These are phyloP conservation scores for Adansonia gregorii DNA, from an alignment of 441 rosid genomes.

Conservation along the genomic window DNA sequence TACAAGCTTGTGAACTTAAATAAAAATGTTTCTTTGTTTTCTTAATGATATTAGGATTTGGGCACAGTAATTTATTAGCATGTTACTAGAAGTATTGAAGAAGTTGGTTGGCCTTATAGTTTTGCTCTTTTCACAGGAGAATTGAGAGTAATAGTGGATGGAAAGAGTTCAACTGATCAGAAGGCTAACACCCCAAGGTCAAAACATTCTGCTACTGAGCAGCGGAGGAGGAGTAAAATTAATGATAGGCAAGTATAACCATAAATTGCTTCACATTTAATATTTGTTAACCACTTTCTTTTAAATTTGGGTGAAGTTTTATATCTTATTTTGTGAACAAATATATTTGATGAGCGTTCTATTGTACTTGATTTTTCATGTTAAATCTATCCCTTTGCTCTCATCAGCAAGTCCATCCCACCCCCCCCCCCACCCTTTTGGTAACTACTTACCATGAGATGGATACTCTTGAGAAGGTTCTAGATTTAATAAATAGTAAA, in stretches of 20 bases:
- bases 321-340: neutral
- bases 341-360: neutral
- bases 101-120: neutral
- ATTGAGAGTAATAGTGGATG: constrained; percentile 65
- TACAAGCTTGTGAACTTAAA: neutral
- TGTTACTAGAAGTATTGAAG: neutral
- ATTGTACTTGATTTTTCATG: neutral
- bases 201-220: constrained; percentile 98
- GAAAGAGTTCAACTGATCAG: constrained; percentile 65
- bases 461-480: neutral
- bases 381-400: neutral
- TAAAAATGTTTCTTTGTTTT: neutral
- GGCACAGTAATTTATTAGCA: neutral
- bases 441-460: neutral
- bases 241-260: constrained; percentile 69
- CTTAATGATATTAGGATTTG: neutral
- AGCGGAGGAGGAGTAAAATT: constrained; percentile 94
- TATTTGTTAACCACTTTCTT: neutral
- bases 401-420: neutral
- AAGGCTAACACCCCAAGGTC: constrained; percentile 86
- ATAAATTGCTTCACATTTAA: neutral
- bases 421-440: neutral
- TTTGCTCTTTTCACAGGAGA: constrained; percentile 44
- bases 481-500: neutral
- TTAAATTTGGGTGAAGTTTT: neutral